Evolutionary conservation across 345 rosid species (phyloP), one percentile per base, ranked within the genome.

Genomic region (Trapa incisa): DNA sequence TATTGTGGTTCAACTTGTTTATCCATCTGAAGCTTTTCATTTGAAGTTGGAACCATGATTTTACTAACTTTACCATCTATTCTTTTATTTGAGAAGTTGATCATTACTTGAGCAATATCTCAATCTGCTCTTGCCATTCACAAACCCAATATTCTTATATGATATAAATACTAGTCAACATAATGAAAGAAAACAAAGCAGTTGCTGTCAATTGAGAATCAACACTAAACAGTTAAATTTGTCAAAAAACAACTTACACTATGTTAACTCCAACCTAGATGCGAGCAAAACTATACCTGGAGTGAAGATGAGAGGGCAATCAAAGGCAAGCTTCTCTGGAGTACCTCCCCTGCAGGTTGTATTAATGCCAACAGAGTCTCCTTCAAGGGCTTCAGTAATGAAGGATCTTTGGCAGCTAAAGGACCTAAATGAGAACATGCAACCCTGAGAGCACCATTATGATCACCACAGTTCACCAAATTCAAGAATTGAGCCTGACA

Each of bases 361-460:
- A 93, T 93, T 78, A 93, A 73, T 63, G 79, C 80, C 77, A 87
- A 57, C 76, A 93, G 73, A 69, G 98, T 93, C 78, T 88, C 98
- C 82, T 93, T 93, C 80, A 93, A 74, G 37, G 90, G 83, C 84
- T 87, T 90, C 77, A 88, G 79, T 68, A 93, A 74, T 73, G 74
- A 56, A 42, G 81, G 80, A 81, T 93, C 85, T 48, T 72, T 82
- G 56, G 87, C 80, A 42, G 97, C 98, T 68, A 93, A 79, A 54
- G 98, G 96, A 74, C 98, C 96, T 76, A 93, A 83, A 78, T 90
- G 86, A 67, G 87, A 77, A 79, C 89, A 73, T 3, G 98, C 98
- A n/a, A 93, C 85, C 79, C 71, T 82, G 63, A 93, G 76, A 65
- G 98, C 98, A 77, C 84, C 76, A 69, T 84, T 69, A 70, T 88